phyloP scores from a whole-genome alignment of 306 rosid species.

The Boehmeria nivea region DNA sequence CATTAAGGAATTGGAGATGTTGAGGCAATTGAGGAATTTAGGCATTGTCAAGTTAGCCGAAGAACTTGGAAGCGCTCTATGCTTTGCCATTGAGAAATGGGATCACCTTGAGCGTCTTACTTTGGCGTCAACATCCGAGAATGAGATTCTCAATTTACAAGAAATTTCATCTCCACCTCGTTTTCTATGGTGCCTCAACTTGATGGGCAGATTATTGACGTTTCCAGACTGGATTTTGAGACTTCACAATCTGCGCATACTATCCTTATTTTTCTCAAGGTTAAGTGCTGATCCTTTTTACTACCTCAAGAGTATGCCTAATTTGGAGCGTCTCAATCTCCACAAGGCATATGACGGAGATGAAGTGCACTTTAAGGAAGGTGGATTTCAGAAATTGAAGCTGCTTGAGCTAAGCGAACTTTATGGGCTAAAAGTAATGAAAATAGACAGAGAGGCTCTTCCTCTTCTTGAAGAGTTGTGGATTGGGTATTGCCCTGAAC shows the following conservation, averaged over 20 bases:
- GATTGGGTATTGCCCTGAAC: neutral
- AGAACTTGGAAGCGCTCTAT: neutral
- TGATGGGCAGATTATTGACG: neutral
- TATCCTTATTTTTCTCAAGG: no score
- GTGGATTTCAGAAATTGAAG: no score
- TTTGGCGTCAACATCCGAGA: neutral
- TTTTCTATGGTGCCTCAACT: neutral
- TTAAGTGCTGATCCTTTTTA: no score
- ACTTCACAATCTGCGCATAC: no score
- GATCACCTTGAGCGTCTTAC: neutral
- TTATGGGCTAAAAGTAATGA: neutral
- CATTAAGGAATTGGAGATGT: neutral
- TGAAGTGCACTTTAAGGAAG: no score
- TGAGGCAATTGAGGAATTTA: conserved; percentile 1
- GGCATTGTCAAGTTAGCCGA: neutral
- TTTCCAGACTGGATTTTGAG: no score
- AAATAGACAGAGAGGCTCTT: conserved; percentile 13
- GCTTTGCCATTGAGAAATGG: no score
- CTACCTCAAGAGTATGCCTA: no score
- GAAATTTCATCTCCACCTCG: neutral
- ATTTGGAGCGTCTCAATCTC: no score
- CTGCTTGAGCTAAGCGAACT: no score
- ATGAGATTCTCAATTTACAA: neutral
- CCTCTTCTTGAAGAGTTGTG: neutral
- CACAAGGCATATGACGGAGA: no score